Evolutionary conservation across 2,329 filamentous ascomycete genomes (phyloP).

Genomic region (Scedosporium minutisporum): DNA sequence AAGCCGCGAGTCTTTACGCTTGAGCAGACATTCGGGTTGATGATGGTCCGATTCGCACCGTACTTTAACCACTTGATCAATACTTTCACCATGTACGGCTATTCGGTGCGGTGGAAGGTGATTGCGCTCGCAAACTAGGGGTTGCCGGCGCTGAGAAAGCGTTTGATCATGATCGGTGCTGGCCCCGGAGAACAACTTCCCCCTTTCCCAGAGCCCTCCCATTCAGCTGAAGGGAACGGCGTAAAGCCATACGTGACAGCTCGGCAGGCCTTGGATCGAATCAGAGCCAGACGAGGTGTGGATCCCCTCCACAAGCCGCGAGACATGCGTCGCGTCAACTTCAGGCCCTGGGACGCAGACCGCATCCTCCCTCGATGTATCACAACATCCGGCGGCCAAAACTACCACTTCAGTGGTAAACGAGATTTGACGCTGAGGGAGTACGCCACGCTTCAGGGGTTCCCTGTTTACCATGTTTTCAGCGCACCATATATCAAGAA

Average conservation of each 20-base stretch:
- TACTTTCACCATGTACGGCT: slow-evolving; percentile 55
- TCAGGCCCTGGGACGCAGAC: slow-evolving; percentile 34
- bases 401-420: slow-evolving; percentile 56
- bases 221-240: slow-evolving; percentile 30
- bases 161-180: slow-evolving; percentile 47
- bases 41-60: slow-evolving; percentile 37
- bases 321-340: slow-evolving; percentile 16
- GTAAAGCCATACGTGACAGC: slow-evolving; percentile 35
- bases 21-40: slow-evolving; percentile 68
- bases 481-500: slow-evolving; percentile 34
- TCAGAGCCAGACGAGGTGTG: slow-evolving; percentile 19
- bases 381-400: slow-evolving; percentile 52
- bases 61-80: slow-evolving; percentile 53
- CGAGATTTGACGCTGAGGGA: slow-evolving; percentile 59
- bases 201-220: slow-evolving; percentile 52
- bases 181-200: slow-evolving; percentile 64
- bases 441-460: slow-evolving; percentile 59
- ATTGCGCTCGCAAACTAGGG: slow-evolving; percentile 43
- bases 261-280: slow-evolving; percentile 26
- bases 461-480: slow-evolving; percentile 54
- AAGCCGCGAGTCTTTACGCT: slow-evolving; percentile 64
- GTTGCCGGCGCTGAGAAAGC: slow-evolving; percentile 36
- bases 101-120: slow-evolving; percentile 61
- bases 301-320: slow-evolving; percentile 29
- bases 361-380: slow-evolving; percentile 46